Conservation (phyloP, 1,284 basidiomycete species). For the Mrakiaceae sp. region DNA sequence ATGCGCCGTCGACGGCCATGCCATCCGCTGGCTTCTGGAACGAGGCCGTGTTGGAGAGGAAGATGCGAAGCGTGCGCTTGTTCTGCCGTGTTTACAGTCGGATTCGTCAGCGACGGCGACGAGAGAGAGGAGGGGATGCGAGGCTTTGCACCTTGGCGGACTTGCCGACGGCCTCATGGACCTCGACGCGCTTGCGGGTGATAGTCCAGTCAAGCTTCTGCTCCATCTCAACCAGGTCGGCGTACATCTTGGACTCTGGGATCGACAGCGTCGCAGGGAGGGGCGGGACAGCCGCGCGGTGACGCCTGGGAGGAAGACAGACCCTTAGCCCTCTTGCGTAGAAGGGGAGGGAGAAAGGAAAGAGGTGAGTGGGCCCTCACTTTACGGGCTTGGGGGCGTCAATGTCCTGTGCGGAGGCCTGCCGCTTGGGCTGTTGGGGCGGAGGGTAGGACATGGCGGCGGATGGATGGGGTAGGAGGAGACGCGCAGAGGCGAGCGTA, state of each 20-base stretch:
- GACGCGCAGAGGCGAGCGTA: too few relatives aligned
- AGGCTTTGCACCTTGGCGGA: conserved; percentile 32
- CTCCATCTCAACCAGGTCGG: conserved; percentile 75
- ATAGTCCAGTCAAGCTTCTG: conserved; percentile 92
- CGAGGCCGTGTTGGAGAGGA: conserved; percentile 78
- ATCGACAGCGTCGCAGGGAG: conserved; percentile 60
- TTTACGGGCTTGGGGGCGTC: too few relatives aligned
- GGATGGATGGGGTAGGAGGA: too few relatives aligned
- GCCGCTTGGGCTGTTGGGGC: too few relatives aligned
- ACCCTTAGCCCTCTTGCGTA: too few relatives aligned
- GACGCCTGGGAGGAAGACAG: neutral
- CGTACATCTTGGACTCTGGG: conserved; percentile 75
- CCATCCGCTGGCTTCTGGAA: conserved; percentile 50
- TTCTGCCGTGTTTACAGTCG: conserved; percentile 41
- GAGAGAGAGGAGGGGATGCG: neutral
- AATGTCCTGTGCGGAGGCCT: too few relatives aligned
- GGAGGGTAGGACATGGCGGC: too few relatives aligned
- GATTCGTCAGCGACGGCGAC: conserved; percentile 22
- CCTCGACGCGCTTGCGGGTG: conserved; percentile 76
- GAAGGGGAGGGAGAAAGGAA: too few relatives aligned
- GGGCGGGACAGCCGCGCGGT: conserved; percentile 1
- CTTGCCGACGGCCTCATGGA: conserved; percentile 60
- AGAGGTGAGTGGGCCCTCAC: too few relatives aligned
- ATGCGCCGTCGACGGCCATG: neutral
- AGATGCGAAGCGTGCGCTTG: conserved; percentile 74